These are phyloP conservation scores for Amanita muscaria DNA, from an alignment of 768 basidiomycete genomes.

Conservation along the genomic window DNA sequence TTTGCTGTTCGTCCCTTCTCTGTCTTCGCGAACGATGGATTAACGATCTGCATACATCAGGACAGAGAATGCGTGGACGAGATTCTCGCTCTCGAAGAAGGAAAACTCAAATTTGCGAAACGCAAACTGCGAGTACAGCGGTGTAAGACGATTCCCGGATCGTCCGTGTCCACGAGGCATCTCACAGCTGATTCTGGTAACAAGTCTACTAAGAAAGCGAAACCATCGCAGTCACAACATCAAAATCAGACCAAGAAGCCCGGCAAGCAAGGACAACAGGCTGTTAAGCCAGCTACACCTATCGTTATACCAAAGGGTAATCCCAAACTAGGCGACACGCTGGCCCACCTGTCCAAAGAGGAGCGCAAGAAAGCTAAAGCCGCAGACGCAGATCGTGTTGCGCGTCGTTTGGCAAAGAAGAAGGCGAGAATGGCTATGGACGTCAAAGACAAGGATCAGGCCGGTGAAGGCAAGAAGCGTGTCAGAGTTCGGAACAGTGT, in stretches of 20 bases:
- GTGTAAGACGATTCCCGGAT: conserved; percentile 68
- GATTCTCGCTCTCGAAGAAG: conserved; percentile 68
- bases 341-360: conserved; percentile 73
- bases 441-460: conserved; percentile 19
- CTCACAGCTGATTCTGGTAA: conserved; percentile 16
- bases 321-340: conserved; percentile 68
- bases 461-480: conserved; percentile 32
- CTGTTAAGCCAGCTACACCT: conserved; percentile 11
- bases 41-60: conserved; percentile 28
- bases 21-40: conserved; percentile 1
- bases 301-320: conserved; percentile 65
- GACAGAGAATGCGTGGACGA: conserved; percentile 91
- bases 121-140: conserved; percentile 86
- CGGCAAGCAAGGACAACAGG: conserved; percentile 10
- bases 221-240: too few relatives aligned
- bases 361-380: conserved; percentile 81
- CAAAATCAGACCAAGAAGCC: conserved; percentile 7
- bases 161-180: conserved; percentile 18
- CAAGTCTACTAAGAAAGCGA: conserved; percentile 11
- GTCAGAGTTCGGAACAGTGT: conserved; percentile 37
- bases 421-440: conserved; percentile 52
- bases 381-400: conserved; percentile 69
- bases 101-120: conserved; percentile 84
- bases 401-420: conserved; percentile 85
- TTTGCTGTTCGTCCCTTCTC: conserved; percentile 51